These are phyloP conservation scores for Coemansia sp. DNA, from an alignment of 192 early-diverging fungal genomes.

Conservation along the genomic window DNA sequence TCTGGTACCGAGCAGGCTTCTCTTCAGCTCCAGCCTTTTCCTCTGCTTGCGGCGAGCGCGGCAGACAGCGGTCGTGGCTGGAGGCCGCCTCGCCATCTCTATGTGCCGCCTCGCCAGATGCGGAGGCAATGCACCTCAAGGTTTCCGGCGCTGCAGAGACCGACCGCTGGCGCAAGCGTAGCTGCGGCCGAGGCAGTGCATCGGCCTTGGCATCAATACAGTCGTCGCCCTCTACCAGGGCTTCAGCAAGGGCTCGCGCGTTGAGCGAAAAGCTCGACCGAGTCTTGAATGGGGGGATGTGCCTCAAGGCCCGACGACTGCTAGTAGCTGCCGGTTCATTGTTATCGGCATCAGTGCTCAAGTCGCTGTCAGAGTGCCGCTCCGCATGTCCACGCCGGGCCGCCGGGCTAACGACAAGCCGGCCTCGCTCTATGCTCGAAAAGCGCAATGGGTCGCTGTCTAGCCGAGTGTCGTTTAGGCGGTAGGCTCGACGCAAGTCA, in stretches of 20 bases:
- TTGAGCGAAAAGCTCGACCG: constrained; percentile 46
- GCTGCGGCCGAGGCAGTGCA: constrained; percentile 36
- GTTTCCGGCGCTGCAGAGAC: constrained; percentile 24
- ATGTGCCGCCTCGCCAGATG: not conserved
- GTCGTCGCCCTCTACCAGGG: constrained; percentile 35
- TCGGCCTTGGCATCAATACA: constrained; percentile 50
- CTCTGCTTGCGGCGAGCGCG: not conserved
- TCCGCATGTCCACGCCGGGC: not conserved
- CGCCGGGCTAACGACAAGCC: constrained; percentile 1
- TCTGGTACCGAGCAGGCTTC: constrained; percentile 19
- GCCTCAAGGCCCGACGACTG: not conserved
- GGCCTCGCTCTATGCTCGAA: constrained; percentile 23
- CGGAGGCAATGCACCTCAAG: constrained; percentile 21
- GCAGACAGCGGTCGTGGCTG: not conserved
- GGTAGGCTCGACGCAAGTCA: constrained; percentile 64
- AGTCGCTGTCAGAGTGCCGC: not conserved
- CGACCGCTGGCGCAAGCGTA: constrained; percentile 17
- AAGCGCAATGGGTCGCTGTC: constrained; percentile 37
- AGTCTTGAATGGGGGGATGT: constrained; percentile 9
- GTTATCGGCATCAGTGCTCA: not conserved
- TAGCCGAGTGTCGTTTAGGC: constrained; percentile 48
- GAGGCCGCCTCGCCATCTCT: not conserved
- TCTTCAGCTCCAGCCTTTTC: not conserved
- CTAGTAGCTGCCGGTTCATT: not conserved
- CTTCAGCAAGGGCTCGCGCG: constrained; percentile 26